Evolutionary conservation across 1,139 yeast genomes (phyloP), one percentile per base, ranked within the genome.

Genomic region (Yamadazyma blattariae): DNA sequence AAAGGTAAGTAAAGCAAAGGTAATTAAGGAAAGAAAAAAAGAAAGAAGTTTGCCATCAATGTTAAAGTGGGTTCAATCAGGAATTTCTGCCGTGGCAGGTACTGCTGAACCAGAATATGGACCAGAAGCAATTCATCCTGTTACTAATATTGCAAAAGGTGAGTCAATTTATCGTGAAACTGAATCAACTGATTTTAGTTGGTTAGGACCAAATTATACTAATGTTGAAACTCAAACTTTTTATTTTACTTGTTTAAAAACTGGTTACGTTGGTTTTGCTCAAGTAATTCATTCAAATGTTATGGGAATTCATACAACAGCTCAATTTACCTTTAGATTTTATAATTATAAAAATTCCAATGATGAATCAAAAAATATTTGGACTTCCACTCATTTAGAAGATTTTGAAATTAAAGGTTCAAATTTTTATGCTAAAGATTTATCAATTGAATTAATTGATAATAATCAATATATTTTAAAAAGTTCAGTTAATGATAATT

Each of bases 61-160:
- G 94, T 67, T 84, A 37, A 84, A 81, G 76, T 83, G 89, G 89
- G 85, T 84, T 42, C 92, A 84, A 70, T 84, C 90, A 41, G 78
- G 95, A 37, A 77, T 92, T 32, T 88, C 97, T 15, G 92, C 95
- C 5, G 92, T 89, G 30, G 94, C 97, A 7, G 98, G 98, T 34
- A 79, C 95, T 13, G 96, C 96, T 2, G 98, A 92, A 61, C 98
- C 98, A 19, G 95, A 85, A 56, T 92, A 92, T 54, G 98, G 98
- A 35, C 75, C 82, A 32, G 96, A 82, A 37, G 95, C 96, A 32
- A 87, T 92, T 50, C 90, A 83, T 52, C 77, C 97, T n/a, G 78
- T 89, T 39, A 76, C 84, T 29, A 79, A 74, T 29, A 78, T 83
- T 37, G 67, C 36, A 67, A 63, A 44, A 74, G 67, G 56, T 59